Base-by-base conservation (phyloP, 2,329 filamentous ascomycete genomes). In the Beauveria pseudobassiana region DNA sequence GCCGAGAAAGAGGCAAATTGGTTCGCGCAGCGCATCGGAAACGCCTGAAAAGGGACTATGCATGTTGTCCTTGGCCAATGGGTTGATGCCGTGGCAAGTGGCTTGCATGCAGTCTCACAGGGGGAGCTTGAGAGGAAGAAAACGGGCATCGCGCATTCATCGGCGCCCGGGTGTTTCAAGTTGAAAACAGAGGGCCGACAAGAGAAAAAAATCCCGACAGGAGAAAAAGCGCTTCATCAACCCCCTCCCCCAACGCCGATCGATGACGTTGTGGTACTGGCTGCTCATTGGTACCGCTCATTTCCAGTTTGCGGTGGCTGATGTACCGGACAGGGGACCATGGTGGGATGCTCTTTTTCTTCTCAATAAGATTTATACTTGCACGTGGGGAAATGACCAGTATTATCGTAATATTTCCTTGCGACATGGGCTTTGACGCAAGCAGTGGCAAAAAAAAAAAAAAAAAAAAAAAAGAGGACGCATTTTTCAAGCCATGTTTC, bases 231-330 rank as follows among this genome's bases (percentile, higher is more conserved):
- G 12, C 30, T 34, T 14, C 30, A 34, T 34, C 30, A 34, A 34
- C n/a, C 28, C 18, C 20, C n/a, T 7, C 6, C 53, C 43, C 3
- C 5, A 26, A 46, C 16, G 57, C 49, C 49, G 57, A 60, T 60
- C 57, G 57, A 60, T 60, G 57, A 60, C 57, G 57, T 59, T 45
- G 46, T 10, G 30, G 16, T 26, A 16, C 34, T 34, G 30, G 30
- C 34, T 45, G 51, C 34, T 40, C 20, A 40, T n/a, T 48, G 20
- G 43, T 10, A 42, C 30, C 30, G 45, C 24, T 48, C 54, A 50
- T 50, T 58, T 43, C 30, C 45, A 51, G 14, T n/a, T 50, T 50
- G 46, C 34, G 30, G 45, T 50, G 55, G 40, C 34, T 38, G 5
- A 20, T 5, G 18, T n/a, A 34, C 26, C 46, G 43, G 28, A 4